phyloP scores from a whole-genome alignment of 345 rosid genomes.

The Psidium guajava region DNA sequence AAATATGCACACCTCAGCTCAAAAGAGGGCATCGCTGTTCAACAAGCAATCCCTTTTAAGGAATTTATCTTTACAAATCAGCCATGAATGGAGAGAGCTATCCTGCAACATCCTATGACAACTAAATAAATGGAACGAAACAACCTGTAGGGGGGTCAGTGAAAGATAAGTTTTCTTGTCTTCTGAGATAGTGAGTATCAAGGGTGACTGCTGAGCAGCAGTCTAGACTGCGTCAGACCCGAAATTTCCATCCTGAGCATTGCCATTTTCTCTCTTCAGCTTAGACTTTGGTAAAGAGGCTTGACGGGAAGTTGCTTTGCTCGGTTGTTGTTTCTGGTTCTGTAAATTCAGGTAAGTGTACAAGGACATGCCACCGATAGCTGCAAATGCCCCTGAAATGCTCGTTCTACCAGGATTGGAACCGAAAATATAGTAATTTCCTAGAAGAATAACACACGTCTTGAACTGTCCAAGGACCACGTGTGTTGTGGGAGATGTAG shows the following conservation, averaged over 20 bases:
- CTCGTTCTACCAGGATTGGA: constrained; percentile 59
- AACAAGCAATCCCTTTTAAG: neutral
- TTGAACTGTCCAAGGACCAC: constrained; percentile 78
- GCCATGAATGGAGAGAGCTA: neutral
- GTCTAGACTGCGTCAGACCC: constrained; percentile 4
- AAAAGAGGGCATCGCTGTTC: neutral
- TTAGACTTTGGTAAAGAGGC: constrained; percentile 29
- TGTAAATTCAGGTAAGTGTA: constrained; percentile 44
- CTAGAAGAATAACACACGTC: constrained; percentile 60
- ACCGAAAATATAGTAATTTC: constrained; percentile 46
- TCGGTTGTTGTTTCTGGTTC: constrained; percentile 19
- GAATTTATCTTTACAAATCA: neutral
- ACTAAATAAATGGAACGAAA: neutral
- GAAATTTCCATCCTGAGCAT: constrained; percentile 14
- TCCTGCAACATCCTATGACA: neutral
- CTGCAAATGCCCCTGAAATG: constrained; percentile 50
- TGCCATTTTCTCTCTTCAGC: constrained; percentile 33
- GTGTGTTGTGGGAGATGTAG: constrained; percentile 66
- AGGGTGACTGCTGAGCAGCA: neutral
- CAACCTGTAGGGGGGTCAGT: neutral
- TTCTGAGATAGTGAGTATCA: neutral
- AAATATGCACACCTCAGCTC: neutral
- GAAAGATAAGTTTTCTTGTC: neutral
- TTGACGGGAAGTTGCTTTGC: constrained; percentile 14
- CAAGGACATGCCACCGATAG: constrained; percentile 58